Evolutionary conservation across 2,329 filamentous ascomycete species (phyloP), one percentile per base, ranked within the genome.

Genomic region (Alternaria arborescens): DNA sequence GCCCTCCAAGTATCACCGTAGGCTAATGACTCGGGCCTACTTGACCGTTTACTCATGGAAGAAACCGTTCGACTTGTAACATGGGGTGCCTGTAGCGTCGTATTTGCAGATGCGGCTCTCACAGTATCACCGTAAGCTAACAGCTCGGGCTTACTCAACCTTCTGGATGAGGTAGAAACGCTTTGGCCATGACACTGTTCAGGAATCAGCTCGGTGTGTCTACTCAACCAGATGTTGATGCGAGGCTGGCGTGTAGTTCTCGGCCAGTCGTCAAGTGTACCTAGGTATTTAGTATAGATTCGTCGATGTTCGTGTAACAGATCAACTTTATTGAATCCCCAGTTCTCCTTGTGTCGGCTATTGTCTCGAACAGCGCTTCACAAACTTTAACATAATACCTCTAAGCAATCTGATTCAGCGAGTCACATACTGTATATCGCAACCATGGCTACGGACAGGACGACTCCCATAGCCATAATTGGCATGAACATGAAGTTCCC

Each of bases 401-500:
- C 4, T 1, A 2, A 46, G 11, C 26, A 30, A 12, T 26, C 14
- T 2, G 24, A 8, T 11, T 18, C n/a, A 12, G 26, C 43, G 11
- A 18, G n/a, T 14, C 2, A n/a, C 28, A 58, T 24, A 44, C 2
- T 8, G 22, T 24, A 40, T 20, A 56, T 22, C 40, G 40, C 46
- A 26, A 38, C 22, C 47, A 46, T 52, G 47, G 22, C 47, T 54
- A 55, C 41, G 8, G 46, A 56, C 10, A 52, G 52, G 20, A 58
- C 40, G 20, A 51, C 40, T 1, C 59, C 59, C 20, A 58, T 62
- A 34, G 60, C 60, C 50, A 57, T 62, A 12, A 62, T 62, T 40
- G 60, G 60, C 40, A 59, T 62, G 60, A 48, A 47, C 44, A 43
- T 59, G 50, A 55, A 60, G 40, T 60, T 60, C 34, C 60, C 60